Percentiles rank a stretch among this genome's conserved stretches.
Evolutionary conservation across 345 rosid genomes (phyloP).

Genomic region (Camelina sativa): DNA sequence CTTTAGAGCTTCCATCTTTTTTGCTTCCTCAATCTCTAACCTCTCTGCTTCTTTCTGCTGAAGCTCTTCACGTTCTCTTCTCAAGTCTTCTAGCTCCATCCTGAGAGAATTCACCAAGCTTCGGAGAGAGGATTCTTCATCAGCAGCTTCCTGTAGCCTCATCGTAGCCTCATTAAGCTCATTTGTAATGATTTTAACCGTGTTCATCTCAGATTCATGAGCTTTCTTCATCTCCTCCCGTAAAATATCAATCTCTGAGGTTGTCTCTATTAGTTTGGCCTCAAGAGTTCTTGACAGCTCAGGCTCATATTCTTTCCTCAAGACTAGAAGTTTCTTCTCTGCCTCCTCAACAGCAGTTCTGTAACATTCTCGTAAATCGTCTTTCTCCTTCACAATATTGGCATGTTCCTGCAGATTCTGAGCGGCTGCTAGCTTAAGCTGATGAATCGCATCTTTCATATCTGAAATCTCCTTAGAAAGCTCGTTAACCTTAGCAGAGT

Average conservation of each 20-base stretch:
- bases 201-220: conserved; percentile 56
- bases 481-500: conserved; percentile 52
- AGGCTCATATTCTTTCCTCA: conserved; percentile 60
- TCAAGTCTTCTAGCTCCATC: conserved; percentile 62
- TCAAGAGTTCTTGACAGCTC: conserved; percentile 57
- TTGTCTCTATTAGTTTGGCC: conserved; percentile 53
- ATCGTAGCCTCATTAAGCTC: conserved; percentile 78
- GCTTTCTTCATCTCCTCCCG: conserved; percentile 68
- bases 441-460: conserved; percentile 63
- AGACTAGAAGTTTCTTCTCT: conserved; percentile 46
- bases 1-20: conserved; percentile 29
- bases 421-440: conserved; percentile 56
- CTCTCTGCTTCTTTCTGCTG: conserved; percentile 48
- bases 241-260: conserved; percentile 64
- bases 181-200: conserved; percentile 53
- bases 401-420: conserved; percentile 55
- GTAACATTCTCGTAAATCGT: conserved; percentile 47
- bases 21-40: conserved; percentile 28
- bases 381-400: conserved; percentile 54
- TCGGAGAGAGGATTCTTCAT: conserved; percentile 65
- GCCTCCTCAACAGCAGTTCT: conserved; percentile 55
- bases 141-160: conserved; percentile 62
- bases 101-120: conserved; percentile 50
- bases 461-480: conserved; percentile 63
- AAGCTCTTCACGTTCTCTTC: conserved; percentile 47